These are phyloP conservation scores for Botrytis fragariae DNA, from an alignment of 2,329 filamentous ascomycete species.

Conservation along the genomic window DNA sequence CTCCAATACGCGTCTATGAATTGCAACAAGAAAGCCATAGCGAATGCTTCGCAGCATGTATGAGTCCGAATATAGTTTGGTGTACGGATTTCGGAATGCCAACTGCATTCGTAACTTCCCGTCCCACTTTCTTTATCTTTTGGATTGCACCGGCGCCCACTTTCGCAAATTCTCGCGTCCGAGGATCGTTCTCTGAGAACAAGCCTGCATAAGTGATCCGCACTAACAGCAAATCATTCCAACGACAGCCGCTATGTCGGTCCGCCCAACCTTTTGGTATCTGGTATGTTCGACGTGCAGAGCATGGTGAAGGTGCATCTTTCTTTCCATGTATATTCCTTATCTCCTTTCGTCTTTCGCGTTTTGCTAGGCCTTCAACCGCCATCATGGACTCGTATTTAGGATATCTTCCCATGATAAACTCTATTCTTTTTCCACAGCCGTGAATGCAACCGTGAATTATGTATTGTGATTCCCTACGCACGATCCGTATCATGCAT, in stretches of 20 bases:
- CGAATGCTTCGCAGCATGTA: background rate
- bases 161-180: background rate
- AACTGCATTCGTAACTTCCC: background rate
- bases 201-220: too few relatives aligned
- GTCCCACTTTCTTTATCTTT: background rate
- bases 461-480: background rate
- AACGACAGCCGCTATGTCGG: background rate
- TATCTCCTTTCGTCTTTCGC: background rate
- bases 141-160: background rate
- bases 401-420: background rate
- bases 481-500: background rate
- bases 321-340: too few relatives aligned
- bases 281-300: background rate
- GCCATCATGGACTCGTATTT: background rate
- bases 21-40: background rate
- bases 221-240: too few relatives aligned
- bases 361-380: background rate
- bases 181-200: background rate
- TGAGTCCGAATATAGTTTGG: too few relatives aligned
- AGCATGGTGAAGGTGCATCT: background rate
- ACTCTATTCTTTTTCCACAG: background rate
- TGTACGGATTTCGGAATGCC: background rate
- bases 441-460: background rate
- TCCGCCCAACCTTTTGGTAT: too few relatives aligned
- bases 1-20: background rate